A percentile compares a stretch with the other conserved stretches of the same genome.
Conservation (phyloP, 768 basidiomycete genomes). For the Podaxis pistillaris region DNA sequence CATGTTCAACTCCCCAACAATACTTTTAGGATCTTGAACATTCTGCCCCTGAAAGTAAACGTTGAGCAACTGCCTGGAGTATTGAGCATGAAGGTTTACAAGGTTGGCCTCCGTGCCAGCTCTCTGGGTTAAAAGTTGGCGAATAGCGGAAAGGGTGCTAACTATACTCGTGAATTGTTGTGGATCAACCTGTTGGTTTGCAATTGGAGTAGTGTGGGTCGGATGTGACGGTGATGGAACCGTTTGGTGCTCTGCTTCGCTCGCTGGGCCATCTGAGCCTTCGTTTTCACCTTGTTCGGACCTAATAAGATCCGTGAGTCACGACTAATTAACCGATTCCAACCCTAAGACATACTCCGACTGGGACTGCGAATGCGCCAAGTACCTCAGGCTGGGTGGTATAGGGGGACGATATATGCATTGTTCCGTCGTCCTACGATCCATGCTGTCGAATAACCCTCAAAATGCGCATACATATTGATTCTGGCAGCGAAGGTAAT, state of each 20-base stretch:
- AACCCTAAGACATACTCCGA: not conserved
- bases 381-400: not conserved
- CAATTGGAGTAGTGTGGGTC: not conserved
- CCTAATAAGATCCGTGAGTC: not conserved
- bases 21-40: not conserved
- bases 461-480: not conserved
- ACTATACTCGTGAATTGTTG: not conserved
- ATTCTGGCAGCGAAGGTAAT: not conserved
- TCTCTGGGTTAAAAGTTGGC: not conserved
- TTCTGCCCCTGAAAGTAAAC: not conserved
- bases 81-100: not conserved
- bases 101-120: not conserved
- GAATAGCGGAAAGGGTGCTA: not conserved
- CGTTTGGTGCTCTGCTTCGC: not conserved
- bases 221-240: not conserved
- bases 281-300: not conserved
- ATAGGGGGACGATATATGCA: not conserved
- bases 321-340: not conserved
- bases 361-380: not conserved
- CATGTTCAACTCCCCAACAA: slow-evolving; percentile 13
- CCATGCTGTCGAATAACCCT: not conserved
- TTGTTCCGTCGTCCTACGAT: slow-evolving; percentile 1
- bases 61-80: too few relatives aligned
- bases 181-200: not conserved
- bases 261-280: slow-evolving; percentile 2